phyloP scores from a whole-genome alignment of 305 asterid species.

The Petunia hybrid region DNA sequence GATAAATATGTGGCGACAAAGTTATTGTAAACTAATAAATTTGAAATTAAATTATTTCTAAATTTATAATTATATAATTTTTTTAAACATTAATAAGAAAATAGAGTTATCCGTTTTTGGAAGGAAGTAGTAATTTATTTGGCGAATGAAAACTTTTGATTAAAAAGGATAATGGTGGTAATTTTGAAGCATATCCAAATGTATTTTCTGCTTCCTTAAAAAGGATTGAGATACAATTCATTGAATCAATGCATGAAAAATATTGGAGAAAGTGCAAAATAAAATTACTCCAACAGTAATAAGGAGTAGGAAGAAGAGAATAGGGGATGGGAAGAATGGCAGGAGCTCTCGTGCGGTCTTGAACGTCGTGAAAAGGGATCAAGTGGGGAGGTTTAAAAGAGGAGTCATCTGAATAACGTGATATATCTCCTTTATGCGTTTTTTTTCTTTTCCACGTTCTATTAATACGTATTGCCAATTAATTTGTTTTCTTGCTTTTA shows the following conservation, averaged over 20 bases:
- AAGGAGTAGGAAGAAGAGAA: slow-evolving; percentile 40
- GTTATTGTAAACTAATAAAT: too few relatives aligned
- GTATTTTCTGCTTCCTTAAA: neutral
- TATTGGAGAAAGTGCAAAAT: neutral
- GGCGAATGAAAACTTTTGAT: too few relatives aligned
- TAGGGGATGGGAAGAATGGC: slow-evolving; percentile 32
- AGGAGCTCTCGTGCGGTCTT: slow-evolving; percentile 45
- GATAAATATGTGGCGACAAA: too few relatives aligned
- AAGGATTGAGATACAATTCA: neutral
- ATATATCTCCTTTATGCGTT: slow-evolving; percentile 41
- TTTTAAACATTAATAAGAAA: too few relatives aligned
- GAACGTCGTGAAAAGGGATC: slow-evolving; percentile 37
- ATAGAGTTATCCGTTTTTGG: too few relatives aligned
- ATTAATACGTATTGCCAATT: too few relatives aligned
- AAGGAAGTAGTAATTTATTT: too few relatives aligned
- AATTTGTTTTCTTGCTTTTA: neutral
- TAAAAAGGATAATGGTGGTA: too few relatives aligned
- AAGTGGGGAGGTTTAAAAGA: neutral
- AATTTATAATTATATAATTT: too few relatives aligned
- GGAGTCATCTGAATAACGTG: slow-evolving; percentile 49
- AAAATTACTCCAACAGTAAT: neutral
- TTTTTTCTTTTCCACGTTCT: too few relatives aligned
- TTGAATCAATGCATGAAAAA: neutral
- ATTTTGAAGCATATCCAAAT: neutral
- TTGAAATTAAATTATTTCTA: too few relatives aligned